These are phyloP conservation scores for Lecanoromycetidae sp. DNA, from an alignment of 2,329 filamentous ascomycete genomes.

Conservation along the genomic window DNA sequence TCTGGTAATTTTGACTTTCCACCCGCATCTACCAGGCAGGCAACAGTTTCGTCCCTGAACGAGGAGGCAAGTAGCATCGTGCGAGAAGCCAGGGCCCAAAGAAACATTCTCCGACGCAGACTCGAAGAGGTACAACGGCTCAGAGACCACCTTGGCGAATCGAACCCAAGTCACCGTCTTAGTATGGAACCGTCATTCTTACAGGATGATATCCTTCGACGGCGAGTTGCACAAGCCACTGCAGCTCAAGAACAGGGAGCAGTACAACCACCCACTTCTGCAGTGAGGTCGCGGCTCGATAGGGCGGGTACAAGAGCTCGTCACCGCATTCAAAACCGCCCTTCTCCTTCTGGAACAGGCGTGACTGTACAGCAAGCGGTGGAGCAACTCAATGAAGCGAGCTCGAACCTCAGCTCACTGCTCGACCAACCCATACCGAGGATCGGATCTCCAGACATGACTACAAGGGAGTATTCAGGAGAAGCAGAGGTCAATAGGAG, in stretches of 20 bases:
- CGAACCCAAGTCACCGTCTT: constrained; percentile 3
- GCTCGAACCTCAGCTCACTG: constrained; percentile 19
- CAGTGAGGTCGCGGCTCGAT: constrained; percentile 9
- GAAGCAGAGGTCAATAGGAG: constrained; percentile 32
- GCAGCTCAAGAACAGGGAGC: too few relatives aligned
- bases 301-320: neutral
- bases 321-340: constrained; percentile 3
- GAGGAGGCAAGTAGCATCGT: neutral
- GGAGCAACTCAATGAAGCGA: constrained; percentile 18
- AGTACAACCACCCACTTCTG: constrained; percentile 15
- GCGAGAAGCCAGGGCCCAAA: constrained; percentile 4
- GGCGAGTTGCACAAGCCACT: constrained; percentile 5
- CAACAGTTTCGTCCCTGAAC: neutral
- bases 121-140: constrained; percentile 4
- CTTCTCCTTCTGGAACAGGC: constrained; percentile 2
- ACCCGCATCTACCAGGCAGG: constrained; percentile 21
- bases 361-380: constrained; percentile 16
- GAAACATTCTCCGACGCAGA: neutral
- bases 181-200: constrained; percentile 1
- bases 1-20: constrained; percentile 34
- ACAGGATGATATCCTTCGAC: constrained; percentile 11
- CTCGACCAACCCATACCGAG: constrained; percentile 22
- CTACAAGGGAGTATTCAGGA: constrained; percentile 16
- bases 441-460: constrained; percentile 20
- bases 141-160: constrained; percentile 2